Evolutionary conservation across 2,329 filamentous ascomycete genomes (phyloP), one percentile per base, ranked within the genome.

Genomic region (Tolypocladium amazonense): DNA sequence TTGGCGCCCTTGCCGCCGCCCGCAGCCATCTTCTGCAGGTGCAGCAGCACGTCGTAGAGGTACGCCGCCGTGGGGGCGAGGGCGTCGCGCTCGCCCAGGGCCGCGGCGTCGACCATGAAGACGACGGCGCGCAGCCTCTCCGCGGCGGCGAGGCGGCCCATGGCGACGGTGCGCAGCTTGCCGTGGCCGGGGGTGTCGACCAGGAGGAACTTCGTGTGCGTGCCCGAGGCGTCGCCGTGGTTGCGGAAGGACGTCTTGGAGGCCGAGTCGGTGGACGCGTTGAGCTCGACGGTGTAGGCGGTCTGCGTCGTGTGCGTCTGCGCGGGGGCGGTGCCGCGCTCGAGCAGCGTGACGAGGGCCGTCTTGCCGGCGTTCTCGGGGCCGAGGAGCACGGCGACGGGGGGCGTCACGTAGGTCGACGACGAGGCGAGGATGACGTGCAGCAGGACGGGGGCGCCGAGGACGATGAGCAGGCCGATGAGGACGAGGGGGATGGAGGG

Each of bases 171-270:
- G 62, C 94, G 90, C 61, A 99, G 85, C 76, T 99, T 99, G 67
- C 91, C 92, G 77, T 99, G 94, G 45, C 94, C 94, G 0, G 94
- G 94, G 0, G 93, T 97, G 76, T 99, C 94, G 69, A 90, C 77
- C 39, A 97, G 77, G 47, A 89, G 77, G 71, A 94, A 90, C 70
- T 86, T 88, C 64, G 83, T 86, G 70, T 88, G 85, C 57, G 75
- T 76, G 60, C 81, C 78, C 59, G 77, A 76, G 45, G 75, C 70
- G 62, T 81, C 78, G 65, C 85, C 81, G 72, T 84, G 82, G 68
- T 86, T 79, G 60, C 77, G 76, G 75, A 77, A 82, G 45, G 78
- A 77, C n/a, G 66, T 62, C 60, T 69, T 72, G 58, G 73, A 75
- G 64, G 72, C 66, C 59, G 75, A 73, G 66, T 77, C 75, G 66